Evolutionary conservation across 139 green algal species (phyloP), one percentile per base, ranked within the genome.

Genomic region (Zygnema cylindricum): DNA sequence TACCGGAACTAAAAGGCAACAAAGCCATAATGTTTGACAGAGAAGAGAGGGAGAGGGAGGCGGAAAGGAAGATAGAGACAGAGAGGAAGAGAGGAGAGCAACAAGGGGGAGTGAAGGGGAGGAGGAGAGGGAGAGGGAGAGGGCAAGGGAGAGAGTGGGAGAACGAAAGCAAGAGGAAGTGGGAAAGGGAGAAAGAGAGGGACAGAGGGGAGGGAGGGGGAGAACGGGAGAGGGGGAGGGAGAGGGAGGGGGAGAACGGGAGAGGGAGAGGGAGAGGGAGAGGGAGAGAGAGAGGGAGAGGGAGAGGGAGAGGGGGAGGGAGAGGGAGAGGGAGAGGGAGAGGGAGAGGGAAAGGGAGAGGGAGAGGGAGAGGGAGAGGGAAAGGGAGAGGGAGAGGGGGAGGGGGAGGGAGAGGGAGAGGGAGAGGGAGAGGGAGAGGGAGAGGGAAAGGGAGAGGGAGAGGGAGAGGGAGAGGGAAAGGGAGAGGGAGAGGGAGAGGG

Each of bases 31-130:
- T 85, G 21, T 16, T 38, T 1, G 21, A 40, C 1, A 35, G 40
- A 35, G 43, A 85, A 33, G 42, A 86, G 69, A 86, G 40, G 23
- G 55, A 55, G 81, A 55, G 40, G 11, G 55, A 84, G 42, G n/a
- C 36, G n/a, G 69, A 43, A 7, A 32, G 41, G 7, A 32, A 85
- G 69, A 69, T 55, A 33, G 39, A 55, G 81, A 43, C n/a, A 30
- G 82, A 86, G 32, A 55, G 54, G 0, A 63, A 55, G 25, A 86
- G 43, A 43, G 43, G 33, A n/a, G 55, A 2, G 11, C n/a, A 82
- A n/a, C 30, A n/a, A 32, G 39, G 38, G 81, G n/a, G 78, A 38
- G 69, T 32, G 2, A 87, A 32, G 49, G 55, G 49, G 81, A 40
- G 2, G 83, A 16, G 11, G 77, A 43, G 35, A 85, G 36, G 16